Percentiles rank a stretch among this genome's conserved stretches.
phyloP scores from a whole-genome alignment of 2,329 filamentous ascomycete species.

The Trichophyton benhamiae region DNA sequence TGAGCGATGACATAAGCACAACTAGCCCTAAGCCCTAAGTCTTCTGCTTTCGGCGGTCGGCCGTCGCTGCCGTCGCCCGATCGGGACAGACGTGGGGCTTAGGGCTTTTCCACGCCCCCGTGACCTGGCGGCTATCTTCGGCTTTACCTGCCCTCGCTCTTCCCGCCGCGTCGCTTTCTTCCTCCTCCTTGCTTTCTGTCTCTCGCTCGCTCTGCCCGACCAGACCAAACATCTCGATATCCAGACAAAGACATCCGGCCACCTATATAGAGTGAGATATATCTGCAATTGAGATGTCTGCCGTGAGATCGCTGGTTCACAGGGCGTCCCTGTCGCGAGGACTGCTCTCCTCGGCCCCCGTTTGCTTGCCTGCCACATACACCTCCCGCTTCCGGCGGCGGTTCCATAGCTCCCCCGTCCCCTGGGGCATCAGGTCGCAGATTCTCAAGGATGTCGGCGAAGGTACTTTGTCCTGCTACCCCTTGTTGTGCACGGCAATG shows the following conservation, averaged over 20 bases:
- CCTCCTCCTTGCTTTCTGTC: background rate
- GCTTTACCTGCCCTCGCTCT: background rate
- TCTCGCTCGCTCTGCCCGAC: background rate
- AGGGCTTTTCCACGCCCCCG: background rate
- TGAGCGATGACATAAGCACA: background rate
- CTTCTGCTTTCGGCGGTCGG: background rate
- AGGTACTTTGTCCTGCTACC: slow-evolving; percentile 18
- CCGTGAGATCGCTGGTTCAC: slow-evolving; percentile 18
- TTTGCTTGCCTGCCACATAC: slow-evolving; percentile 3
- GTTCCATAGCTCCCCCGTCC: slow-evolving; percentile 25
- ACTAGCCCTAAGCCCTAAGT: background rate
- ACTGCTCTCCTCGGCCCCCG: slow-evolving; percentile 17
- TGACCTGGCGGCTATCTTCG: background rate
- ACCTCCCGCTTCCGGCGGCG: slow-evolving; percentile 17
- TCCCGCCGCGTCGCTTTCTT: background rate
- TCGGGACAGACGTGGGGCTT: background rate
- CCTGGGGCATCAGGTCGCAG: slow-evolving; percentile 29
- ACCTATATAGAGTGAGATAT: background rate
- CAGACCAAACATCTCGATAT: background rate
- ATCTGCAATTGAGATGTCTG: background rate
- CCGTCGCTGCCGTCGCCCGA: background rate
- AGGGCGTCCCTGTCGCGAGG: slow-evolving; percentile 20
- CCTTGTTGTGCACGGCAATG: background rate
- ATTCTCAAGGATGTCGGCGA: slow-evolving; percentile 34
- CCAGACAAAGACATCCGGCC: background rate